Percentiles rank a stretch among this genome's conserved stretches.
These are phyloP conservation scores for Paraglomus brasilianum DNA, from an alignment of 192 early-diverging fungal genomes.

Conservation along the genomic window DNA sequence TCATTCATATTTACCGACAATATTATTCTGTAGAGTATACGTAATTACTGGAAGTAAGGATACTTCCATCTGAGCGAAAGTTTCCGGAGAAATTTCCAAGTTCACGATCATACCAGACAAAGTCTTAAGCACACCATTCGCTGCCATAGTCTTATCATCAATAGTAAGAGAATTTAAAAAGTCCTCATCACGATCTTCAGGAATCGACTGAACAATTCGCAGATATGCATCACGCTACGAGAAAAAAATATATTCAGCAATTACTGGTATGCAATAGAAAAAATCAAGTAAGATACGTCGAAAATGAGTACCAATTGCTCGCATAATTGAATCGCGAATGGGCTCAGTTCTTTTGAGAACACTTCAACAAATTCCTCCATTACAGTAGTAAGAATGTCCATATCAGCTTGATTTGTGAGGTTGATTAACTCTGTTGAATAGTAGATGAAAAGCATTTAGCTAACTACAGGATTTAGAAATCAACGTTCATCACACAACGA, in stretches of 20 bases:
- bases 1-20: slow-evolving; percentile 47
- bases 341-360: slow-evolving; percentile 86
- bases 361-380: slow-evolving; percentile 92
- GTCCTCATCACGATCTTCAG: slow-evolving; percentile 47
- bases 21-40: slow-evolving; percentile 73
- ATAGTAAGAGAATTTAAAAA: slow-evolving; percentile 51
- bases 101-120: slow-evolving; percentile 84
- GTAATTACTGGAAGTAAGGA: slow-evolving; percentile 74
- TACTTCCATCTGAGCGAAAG: slow-evolving; percentile 78
- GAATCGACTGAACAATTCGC: slow-evolving; percentile 75
- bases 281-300: neutral
- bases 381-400: slow-evolving; percentile 81
- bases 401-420: slow-evolving; percentile 90
- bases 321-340: slow-evolving; percentile 89
- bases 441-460: too few species aligned
- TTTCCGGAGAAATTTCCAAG: slow-evolving; percentile 79
- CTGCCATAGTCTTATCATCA: slow-evolving; percentile 86
- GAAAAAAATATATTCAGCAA: neutral
- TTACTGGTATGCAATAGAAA: neutral
- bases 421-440: slow-evolving; percentile 59
- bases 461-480: too few species aligned
- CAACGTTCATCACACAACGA: neutral
- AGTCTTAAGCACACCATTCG: slow-evolving; percentile 87
- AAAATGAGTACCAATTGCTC: slow-evolving; percentile 64
- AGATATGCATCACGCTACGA: slow-evolving; percentile 76